A percentile compares a stretch with the other conserved stretches of the same genome.
Evolutionary conservation across 495 filamentous ascomycete species (phyloP).

Genomic region (Podospora bellae-mahoneyi): DNA sequence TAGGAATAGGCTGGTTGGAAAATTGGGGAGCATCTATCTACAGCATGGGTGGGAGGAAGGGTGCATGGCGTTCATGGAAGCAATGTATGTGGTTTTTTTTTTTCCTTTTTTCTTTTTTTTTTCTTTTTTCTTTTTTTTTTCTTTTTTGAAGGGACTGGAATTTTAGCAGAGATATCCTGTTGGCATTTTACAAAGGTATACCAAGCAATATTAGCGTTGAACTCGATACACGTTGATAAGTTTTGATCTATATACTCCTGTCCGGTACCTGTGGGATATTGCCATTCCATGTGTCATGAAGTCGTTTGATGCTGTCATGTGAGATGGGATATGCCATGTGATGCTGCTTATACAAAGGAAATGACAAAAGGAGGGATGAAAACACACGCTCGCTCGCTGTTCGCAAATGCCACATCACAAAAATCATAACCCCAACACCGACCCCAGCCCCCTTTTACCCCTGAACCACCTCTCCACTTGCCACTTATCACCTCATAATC

Average conservation of each 20-base stretch:
- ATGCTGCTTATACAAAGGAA: background rate
- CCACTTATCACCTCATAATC: too few species aligned
- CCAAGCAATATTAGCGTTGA: background rate
- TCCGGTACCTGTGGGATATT: background rate
- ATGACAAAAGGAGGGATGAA: background rate
- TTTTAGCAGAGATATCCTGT: background rate
- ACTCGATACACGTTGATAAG: background rate
- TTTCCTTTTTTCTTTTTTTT: background rate
- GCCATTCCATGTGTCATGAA: background rate
- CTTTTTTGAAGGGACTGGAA: background rate
- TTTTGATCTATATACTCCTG: background rate
- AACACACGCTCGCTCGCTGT: background rate
- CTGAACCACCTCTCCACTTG: background rate
- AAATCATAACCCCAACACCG: background rate
- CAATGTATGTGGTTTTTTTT: background rate
- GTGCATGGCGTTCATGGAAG: background rate
- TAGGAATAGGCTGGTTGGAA: background rate
- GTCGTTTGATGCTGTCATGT: background rate
- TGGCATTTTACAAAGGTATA: background rate
- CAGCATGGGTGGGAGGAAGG: background rate
- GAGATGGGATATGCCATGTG: background rate
- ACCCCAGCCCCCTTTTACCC: background rate
- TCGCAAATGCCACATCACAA: background rate
- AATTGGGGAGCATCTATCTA: background rate
- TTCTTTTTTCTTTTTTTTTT: background rate